Evolutionary conservation across 78 protist species (phyloP).

Genomic region (Dictyostelium purpureum): DNA sequence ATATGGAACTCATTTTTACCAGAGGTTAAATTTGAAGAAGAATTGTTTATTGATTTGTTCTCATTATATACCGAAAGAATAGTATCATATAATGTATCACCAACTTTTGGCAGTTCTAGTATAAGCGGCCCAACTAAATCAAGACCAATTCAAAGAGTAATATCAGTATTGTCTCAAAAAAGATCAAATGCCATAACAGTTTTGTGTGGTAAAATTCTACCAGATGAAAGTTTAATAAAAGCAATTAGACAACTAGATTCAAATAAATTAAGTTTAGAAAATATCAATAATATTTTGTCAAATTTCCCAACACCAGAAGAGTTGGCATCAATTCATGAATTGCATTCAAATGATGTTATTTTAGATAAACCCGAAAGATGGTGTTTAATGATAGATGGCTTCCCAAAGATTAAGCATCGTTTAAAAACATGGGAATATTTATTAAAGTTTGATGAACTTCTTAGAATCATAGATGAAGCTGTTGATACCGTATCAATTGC

Average conservation of each 20-base stretch:
- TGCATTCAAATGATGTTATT: constrained; percentile 12
- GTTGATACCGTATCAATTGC: constrained; percentile 36
- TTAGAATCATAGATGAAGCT: neutral
- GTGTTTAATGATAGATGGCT: constrained; percentile 72
- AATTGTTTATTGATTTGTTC: constrained; percentile 63
- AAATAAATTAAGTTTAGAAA: constrained; percentile 21
- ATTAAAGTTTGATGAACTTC: constrained; percentile 29
- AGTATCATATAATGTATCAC: constrained; percentile 40
- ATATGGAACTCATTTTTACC: constrained; percentile 56
- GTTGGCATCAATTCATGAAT: constrained; percentile 50
- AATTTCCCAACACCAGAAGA: constrained; percentile 53
- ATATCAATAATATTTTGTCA: neutral
- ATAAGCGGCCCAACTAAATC: neutral
- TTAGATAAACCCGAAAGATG: constrained; percentile 76
- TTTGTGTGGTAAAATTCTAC: constrained; percentile 57
- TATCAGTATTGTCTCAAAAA: constrained; percentile 54
- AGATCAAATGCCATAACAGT: constrained; percentile 62
- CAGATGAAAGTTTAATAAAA: constrained; percentile 34
- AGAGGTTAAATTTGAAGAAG: constrained; percentile 63
- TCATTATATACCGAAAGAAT: constrained; percentile 64
- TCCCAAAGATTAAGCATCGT: constrained; percentile 67
- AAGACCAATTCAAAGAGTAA: constrained; percentile 61
- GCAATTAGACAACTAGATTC: constrained; percentile 54
- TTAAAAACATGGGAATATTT: constrained; percentile 64
- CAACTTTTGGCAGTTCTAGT: neutral